Evolutionary conservation across 345 rosid genomes (phyloP).

Genomic region (Brassica rapa): DNA sequence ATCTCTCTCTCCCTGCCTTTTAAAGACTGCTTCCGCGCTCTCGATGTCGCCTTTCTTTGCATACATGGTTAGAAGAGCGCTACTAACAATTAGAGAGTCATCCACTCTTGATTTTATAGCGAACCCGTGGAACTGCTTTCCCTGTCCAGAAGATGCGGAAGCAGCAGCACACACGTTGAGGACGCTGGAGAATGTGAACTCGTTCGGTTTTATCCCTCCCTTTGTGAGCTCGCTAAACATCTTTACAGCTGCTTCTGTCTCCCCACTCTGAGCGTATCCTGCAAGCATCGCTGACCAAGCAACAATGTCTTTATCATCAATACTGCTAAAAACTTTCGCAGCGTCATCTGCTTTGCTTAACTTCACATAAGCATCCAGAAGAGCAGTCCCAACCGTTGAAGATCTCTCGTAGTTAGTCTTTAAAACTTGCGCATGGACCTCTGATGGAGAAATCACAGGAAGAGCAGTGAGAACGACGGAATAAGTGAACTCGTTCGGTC

Average conservation of each 20-base stretch:
- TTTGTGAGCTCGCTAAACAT: conserved; percentile 52
- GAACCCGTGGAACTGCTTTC: conserved; percentile 79
- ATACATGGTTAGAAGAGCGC: conserved; percentile 85
- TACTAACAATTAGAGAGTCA: conserved; percentile 64
- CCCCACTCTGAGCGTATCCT: conserved; percentile 73
- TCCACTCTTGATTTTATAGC: conserved; percentile 62
- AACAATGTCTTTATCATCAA: conserved; percentile 71
- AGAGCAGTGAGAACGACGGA: conserved; percentile 72
- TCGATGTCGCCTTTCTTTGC: conserved; percentile 83
- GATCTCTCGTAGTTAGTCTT: conserved; percentile 61
- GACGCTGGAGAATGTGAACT: conserved; percentile 75
- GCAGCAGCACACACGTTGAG: conserved; percentile 75
- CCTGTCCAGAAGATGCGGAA: conserved; percentile 67
- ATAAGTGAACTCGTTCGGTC: conserved; percentile 77
- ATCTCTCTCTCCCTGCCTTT: conserved; percentile 72
- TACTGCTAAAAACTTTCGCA: conserved; percentile 52
- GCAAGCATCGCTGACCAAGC: conserved; percentile 94
- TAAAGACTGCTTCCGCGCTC: conserved; percentile 66
- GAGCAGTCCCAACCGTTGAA: conserved; percentile 77
- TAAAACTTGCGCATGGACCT: conserved; percentile 69
- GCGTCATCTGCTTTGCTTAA: conserved; percentile 59
- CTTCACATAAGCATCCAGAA: conserved; percentile 78
- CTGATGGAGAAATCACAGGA: conserved; percentile 56
- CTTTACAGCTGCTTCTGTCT: conserved; percentile 65
- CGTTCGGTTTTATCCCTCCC: conserved; percentile 64